Conservation (phyloP, 768 basidiomycete genomes). For the Psilocybe tampanensis region DNA sequence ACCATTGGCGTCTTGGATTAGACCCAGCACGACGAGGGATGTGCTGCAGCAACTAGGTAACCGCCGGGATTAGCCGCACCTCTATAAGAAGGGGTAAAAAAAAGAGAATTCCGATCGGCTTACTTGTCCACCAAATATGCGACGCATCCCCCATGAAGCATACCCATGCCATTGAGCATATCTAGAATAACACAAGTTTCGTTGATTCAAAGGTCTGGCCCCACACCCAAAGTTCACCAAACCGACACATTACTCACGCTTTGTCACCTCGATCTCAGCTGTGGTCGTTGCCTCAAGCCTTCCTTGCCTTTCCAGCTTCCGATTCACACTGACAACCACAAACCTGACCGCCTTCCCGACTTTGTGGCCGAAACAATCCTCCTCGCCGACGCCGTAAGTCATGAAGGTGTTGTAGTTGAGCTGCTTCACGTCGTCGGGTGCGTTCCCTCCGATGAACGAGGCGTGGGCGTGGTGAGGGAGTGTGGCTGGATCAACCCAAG, state of each 20-base stretch:
- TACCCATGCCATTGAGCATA: slow-evolving; percentile 77
- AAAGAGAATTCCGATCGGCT: slow-evolving; percentile 25
- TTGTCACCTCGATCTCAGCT: slow-evolving; percentile 63
- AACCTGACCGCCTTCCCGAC: slow-evolving; percentile 65
- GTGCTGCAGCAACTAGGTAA: slow-evolving; percentile 60
- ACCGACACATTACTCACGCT: slow-evolving; percentile 57
- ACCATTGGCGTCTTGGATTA: slow-evolving; percentile 62
- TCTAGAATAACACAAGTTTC: slow-evolving; percentile 38
- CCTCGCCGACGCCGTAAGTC: slow-evolving; percentile 69
- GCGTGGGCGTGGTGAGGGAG: slow-evolving; percentile 62
- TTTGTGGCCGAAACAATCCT: slow-evolving; percentile 60
- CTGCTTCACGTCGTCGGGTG: slow-evolving; percentile 62
- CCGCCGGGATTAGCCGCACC: not conserved
- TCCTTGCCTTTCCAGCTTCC: slow-evolving; percentile 48
- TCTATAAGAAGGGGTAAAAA: not conserved
- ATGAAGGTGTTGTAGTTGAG: slow-evolving; percentile 68
- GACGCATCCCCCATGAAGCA: slow-evolving; percentile 76
- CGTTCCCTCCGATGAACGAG: slow-evolving; percentile 61
- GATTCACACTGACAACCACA: slow-evolving; percentile 56
- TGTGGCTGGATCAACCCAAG: slow-evolving; percentile 68
- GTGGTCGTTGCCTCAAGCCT: slow-evolving; percentile 61
- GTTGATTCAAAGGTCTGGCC: slow-evolving; percentile 1
- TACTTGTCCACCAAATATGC: slow-evolving; percentile 78
- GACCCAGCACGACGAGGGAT: slow-evolving; percentile 66
- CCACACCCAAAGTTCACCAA: not conserved